Evolutionary conservation across 1,284 basidiomycete species (phyloP).

Genomic region (Leccinum griseonigrum): DNA sequence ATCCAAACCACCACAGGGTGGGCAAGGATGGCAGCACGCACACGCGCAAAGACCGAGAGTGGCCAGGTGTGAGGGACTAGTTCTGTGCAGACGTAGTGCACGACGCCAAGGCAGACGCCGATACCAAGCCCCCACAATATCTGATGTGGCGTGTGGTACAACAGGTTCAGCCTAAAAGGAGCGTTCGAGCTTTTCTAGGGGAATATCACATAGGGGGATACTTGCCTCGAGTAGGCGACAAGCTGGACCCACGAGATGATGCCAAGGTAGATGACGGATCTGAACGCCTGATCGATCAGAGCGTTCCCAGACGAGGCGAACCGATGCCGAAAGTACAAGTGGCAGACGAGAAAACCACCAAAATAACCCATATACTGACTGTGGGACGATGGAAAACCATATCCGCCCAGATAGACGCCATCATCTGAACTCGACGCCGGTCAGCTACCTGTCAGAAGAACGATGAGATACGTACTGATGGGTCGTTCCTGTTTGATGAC

Average conservation of each 20-base stretch:
- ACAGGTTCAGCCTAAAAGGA: slow-evolving; percentile 56
- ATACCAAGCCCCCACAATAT: slow-evolving; percentile 73
- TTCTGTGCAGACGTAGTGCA: slow-evolving; percentile 61
- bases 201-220: neutral
- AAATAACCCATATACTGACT: slow-evolving; percentile 91
- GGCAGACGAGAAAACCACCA: slow-evolving; percentile 70
- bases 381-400: slow-evolving; percentile 87
- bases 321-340: slow-evolving; percentile 69
- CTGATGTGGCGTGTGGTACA: slow-evolving; percentile 72
- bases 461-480: slow-evolving; percentile 42
- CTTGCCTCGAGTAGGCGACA: slow-evolving; percentile 79
- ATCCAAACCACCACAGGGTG: slow-evolving; percentile 66
- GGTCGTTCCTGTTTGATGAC: slow-evolving; percentile 70
- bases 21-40: slow-evolving; percentile 49
- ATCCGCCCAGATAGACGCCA: slow-evolving; percentile 50
- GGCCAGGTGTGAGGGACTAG: slow-evolving; percentile 56
- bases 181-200: neutral
- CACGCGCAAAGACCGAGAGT: slow-evolving; percentile 47
- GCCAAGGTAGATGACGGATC: slow-evolving; percentile 46
- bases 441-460: neutral
- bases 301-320: slow-evolving; percentile 53
- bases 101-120: slow-evolving; percentile 56
- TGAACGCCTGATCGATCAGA: slow-evolving; percentile 50
- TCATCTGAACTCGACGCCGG: slow-evolving; percentile 11
- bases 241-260: slow-evolving; percentile 54